These are phyloP conservation scores for Brassica balearica DNA, from an alignment of 441 rosid genomes.

Conservation along the genomic window DNA sequence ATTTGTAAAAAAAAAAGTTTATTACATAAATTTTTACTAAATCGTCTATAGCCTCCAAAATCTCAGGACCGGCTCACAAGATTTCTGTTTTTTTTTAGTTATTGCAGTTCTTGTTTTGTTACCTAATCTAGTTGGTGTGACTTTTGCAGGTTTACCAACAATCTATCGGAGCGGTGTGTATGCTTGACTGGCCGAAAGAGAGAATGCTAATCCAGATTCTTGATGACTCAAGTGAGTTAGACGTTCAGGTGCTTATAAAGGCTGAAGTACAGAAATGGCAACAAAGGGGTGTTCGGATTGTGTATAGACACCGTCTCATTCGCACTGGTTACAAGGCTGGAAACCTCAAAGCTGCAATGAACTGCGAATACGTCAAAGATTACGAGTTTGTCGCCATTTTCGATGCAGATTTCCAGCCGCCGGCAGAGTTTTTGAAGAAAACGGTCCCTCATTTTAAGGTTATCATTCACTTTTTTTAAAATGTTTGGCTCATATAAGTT, in stretches of 20 bases:
- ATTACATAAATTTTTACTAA: not conserved
- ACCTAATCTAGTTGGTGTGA: not conserved
- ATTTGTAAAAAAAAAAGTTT: not conserved
- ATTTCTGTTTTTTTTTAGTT: not conserved
- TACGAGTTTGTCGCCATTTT: slow-evolving; percentile 92
- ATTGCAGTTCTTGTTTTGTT: not conserved
- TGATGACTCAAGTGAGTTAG: slow-evolving; percentile 89
- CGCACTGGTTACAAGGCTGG: slow-evolving; percentile 97
- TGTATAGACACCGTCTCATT: slow-evolving; percentile 79
- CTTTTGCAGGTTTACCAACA: slow-evolving; percentile 78
- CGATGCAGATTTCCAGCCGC: slow-evolving; percentile 97
- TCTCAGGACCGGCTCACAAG: not conserved
- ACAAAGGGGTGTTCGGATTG: slow-evolving; percentile 76
- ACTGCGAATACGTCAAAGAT: slow-evolving; percentile 82
- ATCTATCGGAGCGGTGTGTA: slow-evolving; percentile 85
- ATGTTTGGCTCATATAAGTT: not conserved
- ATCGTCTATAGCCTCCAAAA: not conserved
- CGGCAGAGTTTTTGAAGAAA: slow-evolving; percentile 84
- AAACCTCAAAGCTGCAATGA: slow-evolving; percentile 94
- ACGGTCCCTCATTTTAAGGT: slow-evolving; percentile 87
- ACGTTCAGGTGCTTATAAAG: slow-evolving; percentile 79
- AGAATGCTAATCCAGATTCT: slow-evolving; percentile 89
- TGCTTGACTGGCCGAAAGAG: slow-evolving; percentile 91
- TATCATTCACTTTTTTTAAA: not conserved
- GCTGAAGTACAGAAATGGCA: slow-evolving; percentile 97